Conservation (phyloP, 192 early-diverging fungal genomes). For the Allomyces macrogynus region DNA sequence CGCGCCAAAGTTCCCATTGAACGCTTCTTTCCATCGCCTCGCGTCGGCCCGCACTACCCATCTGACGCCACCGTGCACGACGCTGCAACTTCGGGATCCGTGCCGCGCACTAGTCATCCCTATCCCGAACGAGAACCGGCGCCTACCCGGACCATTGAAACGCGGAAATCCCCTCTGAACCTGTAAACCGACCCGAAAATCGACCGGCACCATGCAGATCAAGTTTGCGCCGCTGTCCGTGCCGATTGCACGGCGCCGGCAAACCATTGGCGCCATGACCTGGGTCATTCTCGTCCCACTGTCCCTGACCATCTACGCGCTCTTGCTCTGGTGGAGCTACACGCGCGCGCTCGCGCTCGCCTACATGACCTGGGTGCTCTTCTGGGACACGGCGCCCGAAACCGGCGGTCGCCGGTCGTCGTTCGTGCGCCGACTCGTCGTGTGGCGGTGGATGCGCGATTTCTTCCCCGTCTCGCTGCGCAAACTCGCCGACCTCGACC, state of each 20-base stretch:
- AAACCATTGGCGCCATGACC: conserved; percentile 35
- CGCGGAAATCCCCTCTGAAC: no score
- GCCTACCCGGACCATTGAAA: no score
- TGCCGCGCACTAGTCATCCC: no score
- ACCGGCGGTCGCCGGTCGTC: conserved; percentile 47
- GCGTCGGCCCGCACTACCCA: no score
- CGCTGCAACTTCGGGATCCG: no score
- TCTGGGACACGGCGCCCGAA: conserved; percentile 56
- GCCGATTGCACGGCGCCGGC: conserved; percentile 41
- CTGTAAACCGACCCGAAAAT: background rate
- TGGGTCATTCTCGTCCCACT: conserved; percentile 40
- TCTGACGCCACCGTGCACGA: no score
- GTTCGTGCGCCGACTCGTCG: conserved; percentile 20
- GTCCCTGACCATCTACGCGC: conserved; percentile 35
- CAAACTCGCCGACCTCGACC: conserved; percentile 68
- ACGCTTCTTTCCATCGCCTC: no score
- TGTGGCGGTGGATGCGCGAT: conserved; percentile 64
- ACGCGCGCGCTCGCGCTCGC: conserved; percentile 39
- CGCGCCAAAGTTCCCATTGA: no score
- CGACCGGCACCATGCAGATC: conserved; percentile 5
- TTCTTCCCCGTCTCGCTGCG: conserved; percentile 67
- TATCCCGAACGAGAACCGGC: no score
- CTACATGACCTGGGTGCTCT: conserved; percentile 52
- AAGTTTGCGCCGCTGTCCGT: conserved; percentile 45
- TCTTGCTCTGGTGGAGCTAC: conserved; percentile 26